Evolutionary conservation across 164 flowering plant species (phyloP).

Genomic region (Chimonanthus praecox): DNA sequence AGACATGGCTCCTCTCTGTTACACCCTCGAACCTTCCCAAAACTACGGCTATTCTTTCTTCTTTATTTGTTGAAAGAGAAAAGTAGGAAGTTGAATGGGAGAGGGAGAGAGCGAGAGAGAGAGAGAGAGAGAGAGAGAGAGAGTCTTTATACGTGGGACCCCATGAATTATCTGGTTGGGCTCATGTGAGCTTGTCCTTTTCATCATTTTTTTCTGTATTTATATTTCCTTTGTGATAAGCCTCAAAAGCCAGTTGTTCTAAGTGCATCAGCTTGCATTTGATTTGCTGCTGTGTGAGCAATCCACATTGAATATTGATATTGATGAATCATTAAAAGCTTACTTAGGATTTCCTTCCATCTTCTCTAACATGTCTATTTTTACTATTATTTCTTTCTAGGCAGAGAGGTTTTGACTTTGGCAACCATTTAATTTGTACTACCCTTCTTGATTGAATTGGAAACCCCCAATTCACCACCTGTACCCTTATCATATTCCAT

Average conservation of each 20-base stretch:
- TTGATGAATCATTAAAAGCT: neutral
- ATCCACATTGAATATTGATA: neutral
- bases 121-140: slow-evolving; percentile 3
- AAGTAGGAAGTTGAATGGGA: neutral
- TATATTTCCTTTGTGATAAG: slow-evolving; percentile 8
- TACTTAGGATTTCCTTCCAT: slow-evolving; percentile 1
- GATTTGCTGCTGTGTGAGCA: neutral
- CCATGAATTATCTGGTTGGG: slow-evolving; percentile 58
- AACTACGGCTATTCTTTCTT: neutral
- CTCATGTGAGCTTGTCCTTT: slow-evolving; percentile 71
- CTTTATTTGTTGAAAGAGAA: neutral
- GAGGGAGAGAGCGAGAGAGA: slow-evolving; percentile 2
- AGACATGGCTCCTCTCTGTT: neutral
- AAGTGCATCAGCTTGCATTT: slow-evolving; percentile 16
- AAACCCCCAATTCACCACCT: neutral
- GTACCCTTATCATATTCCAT: no score
- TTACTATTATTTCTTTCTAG: neutral
- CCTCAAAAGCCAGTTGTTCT: slow-evolving; percentile 42
- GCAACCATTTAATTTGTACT: slow-evolving; percentile 2
- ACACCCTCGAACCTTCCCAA: slow-evolving; percentile 12
- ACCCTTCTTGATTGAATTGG: neutral
- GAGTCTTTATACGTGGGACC: slow-evolving; percentile 24
- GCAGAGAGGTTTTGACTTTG: slow-evolving; percentile 7
- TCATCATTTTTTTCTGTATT: slow-evolving; percentile 32
- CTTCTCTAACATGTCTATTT: no score